These are phyloP conservation scores for Sarocladium strictum DNA, from an alignment of 2,329 filamentous ascomycete species.

Conservation along the genomic window DNA sequence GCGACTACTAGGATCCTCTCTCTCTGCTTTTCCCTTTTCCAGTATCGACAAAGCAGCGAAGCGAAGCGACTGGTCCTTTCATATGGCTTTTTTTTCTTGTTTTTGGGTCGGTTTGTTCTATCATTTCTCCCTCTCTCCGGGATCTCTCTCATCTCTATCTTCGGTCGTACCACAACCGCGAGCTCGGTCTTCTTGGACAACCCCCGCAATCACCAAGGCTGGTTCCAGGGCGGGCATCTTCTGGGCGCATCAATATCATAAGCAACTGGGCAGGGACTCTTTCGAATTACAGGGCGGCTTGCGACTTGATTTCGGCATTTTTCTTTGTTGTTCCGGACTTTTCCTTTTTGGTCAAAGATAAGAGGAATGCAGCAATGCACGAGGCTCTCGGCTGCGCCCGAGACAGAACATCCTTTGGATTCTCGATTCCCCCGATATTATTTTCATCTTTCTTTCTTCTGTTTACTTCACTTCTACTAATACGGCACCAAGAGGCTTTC, in stretches of 20 bases:
- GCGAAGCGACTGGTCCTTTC: conserved; percentile 11
- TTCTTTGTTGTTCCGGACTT: conserved; percentile 22
- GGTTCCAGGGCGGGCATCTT: conserved; percentile 42
- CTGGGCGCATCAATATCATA: conserved; percentile 39
- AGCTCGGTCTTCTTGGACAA: conserved; percentile 40
- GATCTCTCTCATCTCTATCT: conserved; percentile 24
- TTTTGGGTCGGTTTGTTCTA: conserved; percentile 24
- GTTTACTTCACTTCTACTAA: conserved; percentile 15
- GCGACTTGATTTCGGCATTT: conserved; percentile 24
- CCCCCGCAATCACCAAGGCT: conserved; percentile 43
- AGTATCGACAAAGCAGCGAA: conserved; percentile 9
- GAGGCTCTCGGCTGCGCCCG: conserved; percentile 42
- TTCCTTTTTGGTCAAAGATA: conserved; percentile 36
- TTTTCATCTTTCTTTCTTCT: conserved; percentile 11
- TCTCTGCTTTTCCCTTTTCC: conserved; percentile 20
- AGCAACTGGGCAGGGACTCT: conserved; percentile 40
- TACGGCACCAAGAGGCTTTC: conserved; percentile 23
- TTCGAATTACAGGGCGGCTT: conserved; percentile 39
- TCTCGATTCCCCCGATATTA: conserved; percentile 28
- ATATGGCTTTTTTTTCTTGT: conserved; percentile 31
- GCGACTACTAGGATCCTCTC: conserved; percentile 22
- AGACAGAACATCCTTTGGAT: conserved; percentile 40
- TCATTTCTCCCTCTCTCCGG: conserved; percentile 29
- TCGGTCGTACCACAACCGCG: conserved; percentile 35
- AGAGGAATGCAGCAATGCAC: conserved; percentile 63